Percentiles rank a stretch among this genome's conserved stretches.
Evolutionary conservation across 257 asterid species (phyloP).

Genomic region (Primulina huaijiensis): DNA sequence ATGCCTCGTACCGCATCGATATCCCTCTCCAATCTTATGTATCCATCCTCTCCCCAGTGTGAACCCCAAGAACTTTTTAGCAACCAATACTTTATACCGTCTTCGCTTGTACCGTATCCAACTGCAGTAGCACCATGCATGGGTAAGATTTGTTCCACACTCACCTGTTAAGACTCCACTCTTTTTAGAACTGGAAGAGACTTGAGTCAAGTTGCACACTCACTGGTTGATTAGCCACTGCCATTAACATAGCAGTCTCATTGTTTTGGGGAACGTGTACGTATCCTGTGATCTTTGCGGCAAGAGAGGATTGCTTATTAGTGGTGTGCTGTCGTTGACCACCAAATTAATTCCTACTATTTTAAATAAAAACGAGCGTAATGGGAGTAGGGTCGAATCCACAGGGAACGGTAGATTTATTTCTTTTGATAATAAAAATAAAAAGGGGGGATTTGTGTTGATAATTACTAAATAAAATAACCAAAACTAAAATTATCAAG

Average conservation of each 20-base stretch:
- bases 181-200: constrained; percentile 23
- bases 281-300: constrained; percentile 22
- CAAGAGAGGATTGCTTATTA: constrained; percentile 16
- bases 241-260: constrained; percentile 25
- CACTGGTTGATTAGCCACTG: constrained; percentile 31
- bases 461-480: too few species aligned
- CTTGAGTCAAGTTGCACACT: constrained; percentile 21
- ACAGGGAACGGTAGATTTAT: too few species aligned
- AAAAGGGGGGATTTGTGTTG: too few species aligned
- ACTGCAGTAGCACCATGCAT: constrained; percentile 37
- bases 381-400: too few species aligned
- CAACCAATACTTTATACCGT: constrained; percentile 20
- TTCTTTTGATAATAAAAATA: too few species aligned
- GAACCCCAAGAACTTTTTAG: constrained; percentile 25
- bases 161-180: constrained; percentile 25
- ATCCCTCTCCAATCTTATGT: too few species aligned
- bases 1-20: too few species aligned
- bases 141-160: constrained; percentile 22
- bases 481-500: too few species aligned
- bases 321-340: too few species aligned
- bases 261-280: not conserved
- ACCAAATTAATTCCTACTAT: too few species aligned
- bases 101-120: constrained; percentile 24
- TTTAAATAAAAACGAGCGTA: too few species aligned
- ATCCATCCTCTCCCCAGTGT: too few species aligned